Conservation (phyloP, 1,139 yeast genomes). For the Sugiyamaella pinicola region DNA sequence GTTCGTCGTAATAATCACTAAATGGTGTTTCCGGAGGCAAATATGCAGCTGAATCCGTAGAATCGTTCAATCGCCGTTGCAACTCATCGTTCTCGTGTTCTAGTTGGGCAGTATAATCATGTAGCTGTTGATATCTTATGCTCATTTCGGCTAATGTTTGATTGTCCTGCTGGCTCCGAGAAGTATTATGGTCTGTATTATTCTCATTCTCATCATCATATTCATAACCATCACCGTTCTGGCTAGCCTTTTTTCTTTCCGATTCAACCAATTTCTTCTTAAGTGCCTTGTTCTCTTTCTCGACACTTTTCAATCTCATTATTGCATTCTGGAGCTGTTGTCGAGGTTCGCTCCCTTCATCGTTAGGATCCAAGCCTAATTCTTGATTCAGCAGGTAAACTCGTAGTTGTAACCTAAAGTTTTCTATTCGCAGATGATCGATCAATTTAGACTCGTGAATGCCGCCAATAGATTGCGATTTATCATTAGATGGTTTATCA, state of each 20-base stretch:
- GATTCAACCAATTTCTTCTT: slow-evolving; percentile 1
- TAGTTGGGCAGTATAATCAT: neutral
- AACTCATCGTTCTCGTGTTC: neutral
- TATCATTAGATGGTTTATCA: neutral
- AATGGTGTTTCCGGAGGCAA: neutral
- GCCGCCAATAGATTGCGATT: neutral
- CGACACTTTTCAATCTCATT: neutral
- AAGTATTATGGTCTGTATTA: neutral
- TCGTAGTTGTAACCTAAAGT: slow-evolving; percentile 1
- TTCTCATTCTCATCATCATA: slow-evolving; percentile 8
- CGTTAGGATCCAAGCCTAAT: neutral
- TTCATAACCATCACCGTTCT: neutral
- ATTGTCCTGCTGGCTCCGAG: neutral
- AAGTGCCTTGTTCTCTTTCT: slow-evolving; percentile 5
- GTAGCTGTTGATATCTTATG: neutral
- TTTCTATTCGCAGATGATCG: slow-evolving; percentile 3
- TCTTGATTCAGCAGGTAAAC: neutral
- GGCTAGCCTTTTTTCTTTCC: neutral
- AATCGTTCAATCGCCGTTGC: neutral
- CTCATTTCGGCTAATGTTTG: neutral
- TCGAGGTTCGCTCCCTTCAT: neutral
- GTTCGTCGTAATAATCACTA: neutral
- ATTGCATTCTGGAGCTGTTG: slow-evolving; percentile 4
- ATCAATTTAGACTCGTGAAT: slow-evolving; percentile 8
- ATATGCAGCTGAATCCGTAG: neutral